A percentile compares a stretch with the other conserved stretches of the same genome.
Conservation (phyloP, 768 basidiomycete species). For the Gelatoporia subvermispora region DNA sequence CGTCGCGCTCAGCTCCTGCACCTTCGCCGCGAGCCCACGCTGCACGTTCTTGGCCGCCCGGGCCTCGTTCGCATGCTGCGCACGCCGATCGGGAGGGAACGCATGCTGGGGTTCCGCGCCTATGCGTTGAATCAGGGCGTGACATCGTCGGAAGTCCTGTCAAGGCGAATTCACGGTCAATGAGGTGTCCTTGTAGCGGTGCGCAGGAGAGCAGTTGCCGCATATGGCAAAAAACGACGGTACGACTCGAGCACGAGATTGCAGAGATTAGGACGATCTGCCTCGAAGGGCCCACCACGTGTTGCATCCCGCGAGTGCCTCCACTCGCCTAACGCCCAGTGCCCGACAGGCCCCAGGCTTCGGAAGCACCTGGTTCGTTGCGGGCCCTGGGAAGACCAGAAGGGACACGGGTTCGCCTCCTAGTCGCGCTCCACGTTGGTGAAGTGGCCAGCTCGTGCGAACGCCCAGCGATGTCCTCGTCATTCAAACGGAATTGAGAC, state of each 20-base stretch:
- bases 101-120: slow-evolving; percentile 48
- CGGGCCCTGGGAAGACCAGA: neutral
- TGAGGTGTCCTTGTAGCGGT: neutral
- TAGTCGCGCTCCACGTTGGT: too few relatives aligned
- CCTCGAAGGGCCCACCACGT: too few relatives aligned
- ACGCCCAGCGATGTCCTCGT: too few relatives aligned
- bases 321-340: too few relatives aligned
- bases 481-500: too few relatives aligned
- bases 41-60: slow-evolving; percentile 91
- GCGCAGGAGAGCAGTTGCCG: slow-evolving; percentile 4
- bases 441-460: too few relatives aligned
- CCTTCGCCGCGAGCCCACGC: slow-evolving; percentile 89
- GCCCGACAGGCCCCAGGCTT: too few relatives aligned
- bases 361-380: too few relatives aligned
- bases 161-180: neutral
- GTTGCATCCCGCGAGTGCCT: too few relatives aligned
- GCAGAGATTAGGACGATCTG: too few relatives aligned
- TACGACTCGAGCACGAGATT: too few relatives aligned
- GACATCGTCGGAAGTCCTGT: slow-evolving; percentile 38
- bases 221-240: slow-evolving; percentile 2
- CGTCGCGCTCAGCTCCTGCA: slow-evolving; percentile 86
- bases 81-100: slow-evolving; percentile 51
- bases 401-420: slow-evolving; percentile 4
- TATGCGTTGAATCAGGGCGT: slow-evolving; percentile 71
- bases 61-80: slow-evolving; percentile 53